phyloP scores from a whole-genome alignment of 2,329 filamentous ascomycete genomes.

The Curvularia sp. region DNA sequence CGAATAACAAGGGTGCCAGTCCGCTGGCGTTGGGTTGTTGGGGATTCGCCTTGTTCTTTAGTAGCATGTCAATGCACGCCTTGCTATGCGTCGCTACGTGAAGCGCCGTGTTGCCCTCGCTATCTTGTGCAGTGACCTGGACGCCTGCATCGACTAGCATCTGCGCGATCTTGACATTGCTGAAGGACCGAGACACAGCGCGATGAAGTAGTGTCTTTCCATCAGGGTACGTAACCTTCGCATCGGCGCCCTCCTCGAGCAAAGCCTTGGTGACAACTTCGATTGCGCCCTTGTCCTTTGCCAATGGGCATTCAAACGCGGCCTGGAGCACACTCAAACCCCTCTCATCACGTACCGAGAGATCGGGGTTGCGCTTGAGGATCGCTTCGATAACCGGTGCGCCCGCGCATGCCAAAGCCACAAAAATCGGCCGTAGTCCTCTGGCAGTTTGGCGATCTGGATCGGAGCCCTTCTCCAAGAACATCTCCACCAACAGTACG shows the following conservation, averaged over 20 bases:
- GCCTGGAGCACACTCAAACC: slow-evolving; percentile 39
- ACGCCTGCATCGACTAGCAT: slow-evolving; percentile 35
- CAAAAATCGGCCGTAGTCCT: slow-evolving; percentile 39
- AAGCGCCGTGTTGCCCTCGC: slow-evolving; percentile 37
- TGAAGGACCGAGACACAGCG: slow-evolving; percentile 26
- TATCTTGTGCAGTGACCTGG: slow-evolving; percentile 33
- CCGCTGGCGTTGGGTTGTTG: slow-evolving; percentile 26
- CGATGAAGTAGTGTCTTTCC: slow-evolving; percentile 44
- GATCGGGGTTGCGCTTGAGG: slow-evolving; percentile 39
- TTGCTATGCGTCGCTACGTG: slow-evolving; percentile 35
- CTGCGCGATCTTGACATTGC: slow-evolving; percentile 30
- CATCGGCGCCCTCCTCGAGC: slow-evolving; percentile 36
- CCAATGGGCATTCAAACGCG: slow-evolving; percentile 33
- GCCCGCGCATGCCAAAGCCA: slow-evolving; percentile 37
- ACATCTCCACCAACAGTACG: slow-evolving; percentile 37
- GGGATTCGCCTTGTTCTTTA: slow-evolving; percentile 34
- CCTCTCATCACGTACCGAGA: slow-evolving; percentile 32
- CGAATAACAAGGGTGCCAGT: slow-evolving; percentile 35
- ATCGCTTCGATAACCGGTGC: slow-evolving; percentile 38
- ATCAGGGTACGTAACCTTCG: slow-evolving; percentile 32
- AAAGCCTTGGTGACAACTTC: slow-evolving; percentile 33
- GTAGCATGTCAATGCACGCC: slow-evolving; percentile 34
- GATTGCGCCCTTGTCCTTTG: slow-evolving; percentile 35
- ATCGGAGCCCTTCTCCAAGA: slow-evolving; percentile 42
- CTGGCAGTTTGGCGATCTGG: slow-evolving; percentile 35